Base-by-base conservation (phyloP, 2,329 filamentous ascomycete species). In the Diaporthe sp. region DNA sequence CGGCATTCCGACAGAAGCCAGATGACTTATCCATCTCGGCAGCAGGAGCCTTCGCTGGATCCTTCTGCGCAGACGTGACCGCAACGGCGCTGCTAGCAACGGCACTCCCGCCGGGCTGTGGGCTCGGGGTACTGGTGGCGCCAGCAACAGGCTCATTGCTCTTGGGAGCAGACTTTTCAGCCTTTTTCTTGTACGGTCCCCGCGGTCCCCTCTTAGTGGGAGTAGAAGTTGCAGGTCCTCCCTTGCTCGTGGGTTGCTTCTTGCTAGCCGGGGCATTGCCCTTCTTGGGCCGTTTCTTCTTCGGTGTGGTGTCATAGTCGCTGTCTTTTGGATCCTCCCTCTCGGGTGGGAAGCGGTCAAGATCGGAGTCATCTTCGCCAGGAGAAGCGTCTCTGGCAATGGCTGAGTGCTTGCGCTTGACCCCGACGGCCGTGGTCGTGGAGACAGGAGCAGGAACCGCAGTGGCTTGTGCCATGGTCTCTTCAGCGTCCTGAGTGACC, bases 201-300 rank as follows among this genome's bases (percentile, higher is more conserved):
- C 63, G 63, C 47, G 47, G 12, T 13, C n/a, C 47, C n/a, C n/a
- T 51, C 47, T 51, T 51, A n/a, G 47, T 37, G 30, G 55, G 39
- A 53, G 63, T 68, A 39, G 47, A 35, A 39, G 22, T 39, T 25
- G 63, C 35, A 27, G 63, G 32, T 25, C 25, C 47, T 39, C 15
- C 47, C 63, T 39, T n/a, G 63, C 32, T 10, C n/a, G 44, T 12
- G 32, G 13, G 2, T 68, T 22, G 32, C 63, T 68, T 53, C 47
- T 68, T 53, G 32, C 47, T 35, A 53, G 47, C 32, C 12, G 63
- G 8, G 9, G n/a, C 27, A 12, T 25, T 27, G 15, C 44, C 47
- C 32, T 68, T 68, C 47, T 68, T 68, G 15, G 32, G 32, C 47
- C 8, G 17, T 44, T 68, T 68, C 63, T 68, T 68, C 32, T 68